Percentiles rank a stretch among this genome's conserved stretches.
These are phyloP conservation scores for Pinus albicaulis DNA, from an alignment of 75 land plant genomes.

Conservation along the genomic window DNA sequence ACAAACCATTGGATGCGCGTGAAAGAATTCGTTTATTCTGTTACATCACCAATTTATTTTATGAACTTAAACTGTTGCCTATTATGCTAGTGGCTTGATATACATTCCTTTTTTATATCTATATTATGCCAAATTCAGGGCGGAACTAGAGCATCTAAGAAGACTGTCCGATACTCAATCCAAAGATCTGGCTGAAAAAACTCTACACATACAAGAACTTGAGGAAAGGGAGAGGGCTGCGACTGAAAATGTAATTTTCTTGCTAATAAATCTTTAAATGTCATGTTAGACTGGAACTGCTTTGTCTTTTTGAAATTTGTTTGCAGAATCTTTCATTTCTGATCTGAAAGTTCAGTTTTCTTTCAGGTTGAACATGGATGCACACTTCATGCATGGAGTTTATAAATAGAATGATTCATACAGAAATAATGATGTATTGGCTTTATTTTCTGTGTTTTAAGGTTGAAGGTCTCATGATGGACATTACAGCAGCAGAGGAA, in stretches of 20 bases:
- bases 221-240: conserved; percentile 69
- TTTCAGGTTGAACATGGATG: neutral
- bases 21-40: neutral
- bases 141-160: conserved; percentile 64
- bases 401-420: conserved; percentile 1
- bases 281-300: neutral
- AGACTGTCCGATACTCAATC: conserved; percentile 55
- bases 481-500: conserved; percentile 90
- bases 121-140: conserved; percentile 49
- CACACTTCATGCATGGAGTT: neutral
- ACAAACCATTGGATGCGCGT: neutral
- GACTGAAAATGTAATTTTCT: conserved; percentile 59
- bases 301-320: neutral
- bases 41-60: too few species aligned
- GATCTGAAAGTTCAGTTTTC: neutral
- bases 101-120: conserved; percentile 5
- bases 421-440: neutral
- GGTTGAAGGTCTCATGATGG: conserved; percentile 93
- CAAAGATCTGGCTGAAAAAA: conserved; percentile 60
- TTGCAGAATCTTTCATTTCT: neutral
- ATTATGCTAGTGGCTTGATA: neutral
- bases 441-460: conserved; percentile 14
- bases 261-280: neutral
- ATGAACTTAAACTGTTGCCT: neutral
- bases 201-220: conserved; percentile 61